These are phyloP conservation scores for Angomonas deanei DNA, from an alignment of 208 protist genomes.

Conservation along the genomic window DNA sequence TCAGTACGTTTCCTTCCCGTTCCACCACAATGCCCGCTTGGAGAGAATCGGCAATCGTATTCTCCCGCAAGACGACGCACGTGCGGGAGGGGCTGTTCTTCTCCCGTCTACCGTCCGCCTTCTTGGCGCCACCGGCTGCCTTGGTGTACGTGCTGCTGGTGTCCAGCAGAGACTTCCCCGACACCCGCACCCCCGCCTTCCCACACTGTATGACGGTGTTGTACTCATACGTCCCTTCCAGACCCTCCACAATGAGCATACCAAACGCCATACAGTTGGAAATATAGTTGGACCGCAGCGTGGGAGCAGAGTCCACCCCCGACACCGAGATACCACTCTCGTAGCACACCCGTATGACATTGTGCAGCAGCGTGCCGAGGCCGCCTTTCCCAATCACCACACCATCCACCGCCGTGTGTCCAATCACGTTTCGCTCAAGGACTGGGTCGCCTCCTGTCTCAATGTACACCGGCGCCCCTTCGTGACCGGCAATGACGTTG, in stretches of 20 bases:
- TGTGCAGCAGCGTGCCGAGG: constrained; percentile 18
- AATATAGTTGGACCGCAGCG: constrained; percentile 28
- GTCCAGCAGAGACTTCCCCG: not conserved
- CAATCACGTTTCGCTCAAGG: constrained; percentile 29
- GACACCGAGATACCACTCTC: constrained; percentile 17
- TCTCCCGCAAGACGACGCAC: constrained; percentile 15
- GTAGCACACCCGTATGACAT: constrained; percentile 22
- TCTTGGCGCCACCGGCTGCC: not conserved
- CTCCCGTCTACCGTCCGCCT: not conserved
- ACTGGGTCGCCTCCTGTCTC: constrained; percentile 19
- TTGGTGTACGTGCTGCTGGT: not conserved
- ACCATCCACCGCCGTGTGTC: constrained; percentile 20
- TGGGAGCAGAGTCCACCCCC: constrained; percentile 11
- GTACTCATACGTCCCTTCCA: constrained; percentile 26
- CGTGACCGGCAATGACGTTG: constrained; percentile 24
- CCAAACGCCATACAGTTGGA: constrained; percentile 17
- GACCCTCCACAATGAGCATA: constrained; percentile 14
- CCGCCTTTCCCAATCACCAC: constrained; percentile 27
- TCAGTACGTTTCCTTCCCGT: constrained; percentile 6
- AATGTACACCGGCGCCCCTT: constrained; percentile 19
- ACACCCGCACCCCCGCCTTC: constrained; percentile 14
- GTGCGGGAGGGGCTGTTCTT: not conserved
- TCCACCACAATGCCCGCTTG: constrained; percentile 18
- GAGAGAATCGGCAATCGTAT: constrained; percentile 13
- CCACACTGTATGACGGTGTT: constrained; percentile 23